Percentiles rank a stretch among this genome's conserved stretches.
phyloP scores from a whole-genome alignment of 148 eudicot genomes.

The Rhododendron ovatum region DNA sequence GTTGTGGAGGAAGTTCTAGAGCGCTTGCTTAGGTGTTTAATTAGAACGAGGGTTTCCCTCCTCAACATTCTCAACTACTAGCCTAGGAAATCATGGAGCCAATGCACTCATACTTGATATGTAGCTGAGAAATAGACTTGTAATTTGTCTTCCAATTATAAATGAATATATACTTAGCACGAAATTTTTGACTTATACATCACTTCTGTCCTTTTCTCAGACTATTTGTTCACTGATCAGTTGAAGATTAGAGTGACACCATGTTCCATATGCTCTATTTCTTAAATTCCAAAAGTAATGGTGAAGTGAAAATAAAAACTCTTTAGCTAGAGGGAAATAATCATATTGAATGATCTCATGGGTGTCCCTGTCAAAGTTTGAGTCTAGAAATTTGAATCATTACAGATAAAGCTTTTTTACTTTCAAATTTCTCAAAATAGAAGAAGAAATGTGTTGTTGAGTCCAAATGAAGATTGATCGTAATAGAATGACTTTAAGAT shows the following conservation, averaged over 20 bases:
- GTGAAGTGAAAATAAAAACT: neutral
- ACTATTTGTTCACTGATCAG: neutral
- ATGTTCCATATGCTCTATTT: neutral
- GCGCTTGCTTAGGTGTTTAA: constrained; percentile 20
- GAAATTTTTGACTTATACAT: neutral
- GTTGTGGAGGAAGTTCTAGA: constrained; percentile 21
- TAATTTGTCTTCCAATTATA: neutral
- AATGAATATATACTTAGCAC: neutral
- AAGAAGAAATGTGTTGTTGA: neutral
- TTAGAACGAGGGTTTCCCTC: constrained; percentile 25
- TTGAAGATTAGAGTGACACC: neutral
- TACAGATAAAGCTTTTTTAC: neutral
- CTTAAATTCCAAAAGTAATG: neutral
- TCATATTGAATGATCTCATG: neutral
- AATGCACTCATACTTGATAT: neutral
- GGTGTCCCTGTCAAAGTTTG: neutral
- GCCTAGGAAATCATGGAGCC: neutral
- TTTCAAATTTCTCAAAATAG: too few species aligned
- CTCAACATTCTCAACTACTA: constrained; percentile 25
- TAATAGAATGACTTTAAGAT: too few species aligned
- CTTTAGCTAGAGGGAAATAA: neutral
- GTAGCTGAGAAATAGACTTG: neutral
- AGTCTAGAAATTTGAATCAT: neutral
- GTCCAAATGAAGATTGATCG: neutral
- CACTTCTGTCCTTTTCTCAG: neutral